phyloP scores from a whole-genome alignment of 495 filamentous ascomycete genomes.

The Penicillium flavigenum region DNA sequence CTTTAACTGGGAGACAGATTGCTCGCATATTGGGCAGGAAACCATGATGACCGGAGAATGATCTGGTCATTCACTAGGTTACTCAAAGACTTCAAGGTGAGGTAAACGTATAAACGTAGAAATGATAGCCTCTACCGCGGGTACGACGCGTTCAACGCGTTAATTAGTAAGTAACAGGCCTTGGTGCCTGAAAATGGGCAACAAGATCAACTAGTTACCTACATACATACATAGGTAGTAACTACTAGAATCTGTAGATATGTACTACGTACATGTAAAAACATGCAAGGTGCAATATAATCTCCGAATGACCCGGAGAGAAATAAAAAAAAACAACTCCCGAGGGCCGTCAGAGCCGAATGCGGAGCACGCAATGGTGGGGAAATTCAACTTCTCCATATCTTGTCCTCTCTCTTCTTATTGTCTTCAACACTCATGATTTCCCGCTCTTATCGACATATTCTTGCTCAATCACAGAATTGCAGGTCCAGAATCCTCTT shows the following conservation, averaged over 20 bases:
- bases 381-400: conserved; percentile 1
- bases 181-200: conserved; percentile 7
- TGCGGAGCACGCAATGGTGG: conserved; percentile 25
- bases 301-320: not conserved
- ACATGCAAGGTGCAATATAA: not conserved
- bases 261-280: not conserved
- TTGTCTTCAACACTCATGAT: conserved; percentile 4
- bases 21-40: conserved; percentile 81
- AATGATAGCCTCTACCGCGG: conserved; percentile 11
- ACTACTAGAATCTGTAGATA: not conserved
- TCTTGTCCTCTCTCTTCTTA: not conserved
- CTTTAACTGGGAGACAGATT: conserved; percentile 66
- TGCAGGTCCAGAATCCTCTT: conserved; percentile 12
- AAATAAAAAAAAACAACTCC: not conserved
- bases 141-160: conserved; percentile 10
- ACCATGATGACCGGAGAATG: conserved; percentile 55
- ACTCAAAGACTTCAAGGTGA: not conserved
- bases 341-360: not conserved
- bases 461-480: not conserved
- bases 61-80: conserved; percentile 2
- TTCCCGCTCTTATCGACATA: not conserved
- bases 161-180: conserved; percentile 8
- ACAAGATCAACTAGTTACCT: not conserved
- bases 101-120: not conserved
- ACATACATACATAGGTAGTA: no score